These are phyloP conservation scores for Pugionium dolabratum DNA, from an alignment of 345 rosid species.

Conservation along the genomic window DNA sequence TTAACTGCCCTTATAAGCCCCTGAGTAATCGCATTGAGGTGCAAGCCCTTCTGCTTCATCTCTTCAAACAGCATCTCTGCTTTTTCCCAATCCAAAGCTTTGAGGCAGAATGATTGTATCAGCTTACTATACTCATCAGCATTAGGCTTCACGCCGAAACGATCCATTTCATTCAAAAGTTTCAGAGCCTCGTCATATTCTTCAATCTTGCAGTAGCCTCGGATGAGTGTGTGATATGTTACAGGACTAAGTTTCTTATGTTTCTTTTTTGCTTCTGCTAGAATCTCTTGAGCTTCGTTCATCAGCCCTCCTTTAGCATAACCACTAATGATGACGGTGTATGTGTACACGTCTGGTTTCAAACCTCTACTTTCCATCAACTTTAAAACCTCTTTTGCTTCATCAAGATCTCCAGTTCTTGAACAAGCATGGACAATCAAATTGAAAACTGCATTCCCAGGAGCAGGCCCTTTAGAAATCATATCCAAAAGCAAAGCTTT, in stretches of 20 bases:
- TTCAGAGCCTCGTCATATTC: constrained; percentile 69
- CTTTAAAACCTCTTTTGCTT: constrained; percentile 60
- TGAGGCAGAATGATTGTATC: constrained; percentile 78
- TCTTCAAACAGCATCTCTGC: constrained; percentile 69
- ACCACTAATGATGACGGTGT: constrained; percentile 76
- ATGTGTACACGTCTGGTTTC: constrained; percentile 77
- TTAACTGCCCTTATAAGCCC: constrained; percentile 75
- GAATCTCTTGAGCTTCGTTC: constrained; percentile 61
- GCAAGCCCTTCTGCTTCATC: constrained; percentile 68
- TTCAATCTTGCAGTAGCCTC: constrained; percentile 80
- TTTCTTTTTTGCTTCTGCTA: constrained; percentile 70
- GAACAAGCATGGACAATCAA: constrained; percentile 55
- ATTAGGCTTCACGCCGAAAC: constrained; percentile 58
- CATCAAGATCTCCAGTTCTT: constrained; percentile 55
- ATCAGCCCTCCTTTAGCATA: constrained; percentile 71
- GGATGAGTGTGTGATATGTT: constrained; percentile 74
- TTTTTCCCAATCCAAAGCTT: constrained; percentile 70
- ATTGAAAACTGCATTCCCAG: constrained; percentile 82
- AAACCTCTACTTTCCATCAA: constrained; percentile 76
- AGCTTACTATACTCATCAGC: constrained; percentile 75
- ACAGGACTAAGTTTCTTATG: constrained; percentile 65
- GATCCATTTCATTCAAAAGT: constrained; percentile 71
- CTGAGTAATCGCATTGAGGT: constrained; percentile 67
- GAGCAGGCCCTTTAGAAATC: constrained; percentile 75
- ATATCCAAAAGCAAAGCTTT: constrained; percentile 59